Base-by-base conservation (phyloP, 208 protist genomes). In the Crithidia bombi region DNA sequence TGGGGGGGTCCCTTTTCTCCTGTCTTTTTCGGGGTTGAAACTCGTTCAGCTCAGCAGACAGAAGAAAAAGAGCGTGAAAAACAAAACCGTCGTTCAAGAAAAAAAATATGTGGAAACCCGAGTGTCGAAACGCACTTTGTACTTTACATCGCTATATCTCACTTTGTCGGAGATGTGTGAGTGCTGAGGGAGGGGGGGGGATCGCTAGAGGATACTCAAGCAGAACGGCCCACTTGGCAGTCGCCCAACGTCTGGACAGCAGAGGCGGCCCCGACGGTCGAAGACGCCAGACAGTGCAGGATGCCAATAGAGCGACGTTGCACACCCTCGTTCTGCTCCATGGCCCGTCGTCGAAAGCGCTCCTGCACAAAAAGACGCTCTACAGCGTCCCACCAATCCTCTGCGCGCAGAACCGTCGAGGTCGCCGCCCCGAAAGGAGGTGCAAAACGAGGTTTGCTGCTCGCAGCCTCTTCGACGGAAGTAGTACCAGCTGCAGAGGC, bases 311-410 rank as follows among this genome's bases (percentile, higher is more conserved):
- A 82, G 46, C 52, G 46, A 25, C 67, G 68, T 58, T 79, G 76
- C 30, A 43, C 69, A 3, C 26, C 28, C 36, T 78, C 79, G 14
- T 56, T 65, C 3, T 63, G 23, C n/a, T 51, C 28, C 2, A 87
- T 28, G 4, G 70, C 57, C 30, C n/a, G 38, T 2, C 86, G 79
- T 35, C 52, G 46, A 7, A 62, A 38, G 50, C 83, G 73, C 59
- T 91, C 86, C 32, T 82, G 75, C 23, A 86, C 62, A 2, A 91
- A 64, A 21, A 91, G 59, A 5, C 82, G 76, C 73, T 84, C 86
- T 59, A 88, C 51, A 0, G 79, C 65, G 62, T 87, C 85, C 38
- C 58, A 78, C 58, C 49, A 84, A 46, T 71, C 47, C 47, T 25
- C 25, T 3, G 43, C 2, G 35, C 36, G 41, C 11, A 59, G 15